phyloP scores from a whole-genome alignment of 768 basidiomycete species.

The Tricholoma furcatifolium region DNA sequence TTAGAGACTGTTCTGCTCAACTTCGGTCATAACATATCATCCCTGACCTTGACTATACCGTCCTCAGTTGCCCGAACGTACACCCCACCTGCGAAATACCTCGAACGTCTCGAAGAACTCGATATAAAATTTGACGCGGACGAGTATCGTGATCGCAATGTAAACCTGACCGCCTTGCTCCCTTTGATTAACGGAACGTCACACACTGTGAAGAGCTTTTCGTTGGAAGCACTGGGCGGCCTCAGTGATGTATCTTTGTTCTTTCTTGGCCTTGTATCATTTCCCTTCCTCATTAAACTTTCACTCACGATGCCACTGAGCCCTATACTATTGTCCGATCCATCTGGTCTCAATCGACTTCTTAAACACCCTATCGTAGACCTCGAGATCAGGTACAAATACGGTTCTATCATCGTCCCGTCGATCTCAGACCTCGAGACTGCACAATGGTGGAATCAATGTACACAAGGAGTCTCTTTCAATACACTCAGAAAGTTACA shows the following conservation, averaged over 20 bases:
- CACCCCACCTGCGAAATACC: too few relatives aligned
- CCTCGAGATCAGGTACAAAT: neutral
- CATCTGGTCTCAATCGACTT: slow-evolving; percentile 3
- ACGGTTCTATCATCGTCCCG: neutral
- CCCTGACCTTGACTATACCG: neutral
- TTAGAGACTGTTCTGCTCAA: neutral
- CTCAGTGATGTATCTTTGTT: neutral
- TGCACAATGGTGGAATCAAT: neutral
- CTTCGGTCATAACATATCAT: neutral
- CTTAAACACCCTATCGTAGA: neutral
- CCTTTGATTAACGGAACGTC: neutral
- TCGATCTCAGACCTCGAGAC: neutral
- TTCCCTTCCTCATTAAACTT: neutral
- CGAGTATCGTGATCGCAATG: neutral
- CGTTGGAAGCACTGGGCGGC: neutral
- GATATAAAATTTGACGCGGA: neutral
- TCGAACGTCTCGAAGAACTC: neutral
- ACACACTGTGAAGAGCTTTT: neutral
- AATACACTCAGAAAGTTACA: neutral
- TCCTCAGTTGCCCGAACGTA: neutral
- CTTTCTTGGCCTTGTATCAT: neutral
- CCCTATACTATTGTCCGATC: neutral
- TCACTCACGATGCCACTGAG: neutral
- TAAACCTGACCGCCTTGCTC: neutral
- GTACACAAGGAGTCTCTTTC: neutral